Evolutionary conservation across 2,329 filamentous ascomycete genomes (phyloP).

Genomic region (Cladosporium oxysporum): DNA sequence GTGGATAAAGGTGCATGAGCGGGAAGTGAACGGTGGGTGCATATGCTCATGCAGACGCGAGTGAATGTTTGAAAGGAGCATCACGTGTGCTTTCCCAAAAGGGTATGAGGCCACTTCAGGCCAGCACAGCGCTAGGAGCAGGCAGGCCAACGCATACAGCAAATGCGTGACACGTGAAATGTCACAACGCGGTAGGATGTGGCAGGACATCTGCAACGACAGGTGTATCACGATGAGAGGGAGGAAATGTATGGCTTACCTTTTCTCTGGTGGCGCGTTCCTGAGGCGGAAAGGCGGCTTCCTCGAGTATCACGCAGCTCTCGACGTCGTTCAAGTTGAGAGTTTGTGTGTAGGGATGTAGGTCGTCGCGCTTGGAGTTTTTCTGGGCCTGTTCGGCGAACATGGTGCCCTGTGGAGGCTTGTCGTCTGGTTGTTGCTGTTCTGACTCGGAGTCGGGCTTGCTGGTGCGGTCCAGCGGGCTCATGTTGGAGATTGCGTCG

Average conservation of each 20-base stretch:
- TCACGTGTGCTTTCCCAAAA: constrained; percentile 16
- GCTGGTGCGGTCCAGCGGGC: constrained; percentile 18
- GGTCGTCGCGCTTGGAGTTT: constrained; percentile 50
- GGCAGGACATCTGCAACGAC: background rate
- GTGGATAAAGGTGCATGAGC: background rate
- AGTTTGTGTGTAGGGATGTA: constrained; percentile 73
- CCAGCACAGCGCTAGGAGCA: constrained; percentile 5
- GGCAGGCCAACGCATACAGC: constrained; percentile 33
- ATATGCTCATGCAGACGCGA: background rate
- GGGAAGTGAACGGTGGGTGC: background rate
- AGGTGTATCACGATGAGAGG: background rate
- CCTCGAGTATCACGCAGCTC: constrained; percentile 61
- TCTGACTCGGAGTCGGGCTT: constrained; percentile 9
- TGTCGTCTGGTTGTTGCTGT: background rate
- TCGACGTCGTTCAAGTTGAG: constrained; percentile 68
- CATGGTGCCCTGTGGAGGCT: constrained; percentile 5
- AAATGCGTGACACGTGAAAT: constrained; percentile 29
- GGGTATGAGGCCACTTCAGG: constrained; percentile 10
- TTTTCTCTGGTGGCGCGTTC: constrained; percentile 62
- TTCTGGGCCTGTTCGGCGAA: constrained; percentile 15
- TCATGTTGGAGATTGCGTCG: constrained; percentile 30
- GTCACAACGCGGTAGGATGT: constrained; percentile 22
- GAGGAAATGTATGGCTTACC: constrained; percentile 45
- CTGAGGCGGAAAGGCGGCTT: constrained; percentile 58
- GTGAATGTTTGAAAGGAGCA: background rate